Evolutionary conservation across 2,329 filamentous ascomycete species (phyloP), one percentile per base, ranked within the genome.

Genomic region (Ophiostoma perfectum): DNA sequence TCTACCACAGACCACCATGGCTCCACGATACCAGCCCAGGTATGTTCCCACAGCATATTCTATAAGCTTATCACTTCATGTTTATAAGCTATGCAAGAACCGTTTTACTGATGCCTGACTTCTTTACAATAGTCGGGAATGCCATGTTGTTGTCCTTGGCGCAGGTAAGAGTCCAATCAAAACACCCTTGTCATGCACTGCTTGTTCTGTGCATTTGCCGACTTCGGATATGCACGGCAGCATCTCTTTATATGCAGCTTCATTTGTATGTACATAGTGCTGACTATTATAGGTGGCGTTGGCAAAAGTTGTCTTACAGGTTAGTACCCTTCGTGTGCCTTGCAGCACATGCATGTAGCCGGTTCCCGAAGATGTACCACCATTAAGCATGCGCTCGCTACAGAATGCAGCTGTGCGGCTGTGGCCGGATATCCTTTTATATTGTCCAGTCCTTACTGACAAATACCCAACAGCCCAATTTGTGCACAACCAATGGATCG

Each of bases 401-500:
- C 27, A 27, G 27, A 27, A 27, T 27, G 27, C 27, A 27, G 27
- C 27, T 55, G n/a, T 55, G 8, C 49, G n/a, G 49, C 49, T 55
- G 27, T 36, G 52, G 52, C 14, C 52, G 9, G 49, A 18, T 27
- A 55, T 27, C 36, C 4, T 2, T 36, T 27, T 36, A 41, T 42
- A 18, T 42, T 63, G 60, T 41, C 36, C 38, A 63, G 27, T 38
- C 55, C 39, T 62, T 64, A 36, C 65, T 66, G 11, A 58, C 49
- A 9, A 4, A 1, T 11, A 1, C 1, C 39, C 73, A 72, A 75
- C 75, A 92, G 92, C 93, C 75, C 92, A 96, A 83, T 96, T 96
- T 75, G 92, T 96, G 66, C 92, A 95, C 78, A 93, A 95, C 80
- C 90, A 96, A 74, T 96, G 92, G 91, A 94, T 96, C 76, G 92